Base-by-base conservation (phyloP, 352 stramenopile species). In the Phytophthora cryptogea region DNA sequence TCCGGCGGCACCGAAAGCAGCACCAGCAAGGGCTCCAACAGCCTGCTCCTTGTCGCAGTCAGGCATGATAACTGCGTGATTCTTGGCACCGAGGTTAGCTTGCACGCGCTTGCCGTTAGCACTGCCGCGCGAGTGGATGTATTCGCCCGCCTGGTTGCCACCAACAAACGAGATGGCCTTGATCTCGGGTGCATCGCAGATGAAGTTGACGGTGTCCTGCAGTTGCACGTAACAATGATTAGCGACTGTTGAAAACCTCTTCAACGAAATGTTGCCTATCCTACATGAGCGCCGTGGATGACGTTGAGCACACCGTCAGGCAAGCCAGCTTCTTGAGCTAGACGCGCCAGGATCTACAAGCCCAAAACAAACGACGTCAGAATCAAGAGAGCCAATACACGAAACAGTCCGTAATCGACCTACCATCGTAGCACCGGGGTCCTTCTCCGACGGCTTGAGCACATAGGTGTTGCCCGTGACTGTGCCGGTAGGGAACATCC, bases 51-150 rank as follows among this genome's bases (percentile, higher is more conserved):
- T 97, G 68, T 98, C 79, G 32, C 86, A 91, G 81, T 99, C 96
- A 20, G 94, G 89, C 65, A 99, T 76, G 44, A 99, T 87, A 14
- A 98, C 89, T n/a, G 88, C 95, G 80, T 99, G 97, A 78, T 99
- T 99, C 84, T 99, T 99, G 52, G 97, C 97, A 27, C 95, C 96
- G 5, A 99, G 70, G 84, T 99, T 99, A 45, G 95, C 86, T 70
- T 98, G 93, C 40, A 98, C 94, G 41, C 94, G 88, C 79, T 99
- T 99, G 62, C 92, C 94, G 69, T 96, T 94, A 23, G 64, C 75
- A 40, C 75, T 91, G 20, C 88, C 84, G 45, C 89, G 78, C 8
- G 89, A 81, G 75, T 97, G 87, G 66, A 99, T 99, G 80, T 98
- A 96, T 64, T 98, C 89, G 17, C 95, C 97, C 0, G 94, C 97